Conservation (phyloP, 495 filamentous ascomycete species). For the Bryoglossum gracile region DNA sequence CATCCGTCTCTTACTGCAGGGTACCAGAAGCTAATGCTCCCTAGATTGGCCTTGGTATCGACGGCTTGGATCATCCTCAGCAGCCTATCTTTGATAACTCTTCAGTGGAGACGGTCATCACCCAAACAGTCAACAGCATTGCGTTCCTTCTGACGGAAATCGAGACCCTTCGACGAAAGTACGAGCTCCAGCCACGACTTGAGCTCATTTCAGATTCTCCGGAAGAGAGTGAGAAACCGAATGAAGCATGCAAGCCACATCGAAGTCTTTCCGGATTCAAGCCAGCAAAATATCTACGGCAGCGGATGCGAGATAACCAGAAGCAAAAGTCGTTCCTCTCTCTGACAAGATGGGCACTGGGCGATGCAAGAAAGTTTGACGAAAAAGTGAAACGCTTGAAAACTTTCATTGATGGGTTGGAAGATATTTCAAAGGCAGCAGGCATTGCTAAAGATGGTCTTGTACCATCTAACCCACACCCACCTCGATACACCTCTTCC, state of each 20-base stretch:
- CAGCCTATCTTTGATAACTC: slow-evolving; percentile 1
- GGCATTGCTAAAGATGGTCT: not conserved
- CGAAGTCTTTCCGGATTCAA: not conserved
- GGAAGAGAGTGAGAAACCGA: not conserved
- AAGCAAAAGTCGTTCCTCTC: slow-evolving; percentile 20
- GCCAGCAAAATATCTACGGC: slow-evolving; percentile 1
- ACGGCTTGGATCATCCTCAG: slow-evolving; percentile 1
- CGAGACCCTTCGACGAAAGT: slow-evolving; percentile 16
- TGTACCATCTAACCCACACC: not conserved
- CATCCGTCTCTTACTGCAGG: not conserved
- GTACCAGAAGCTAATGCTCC: not conserved
- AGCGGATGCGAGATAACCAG: slow-evolving; percentile 16
- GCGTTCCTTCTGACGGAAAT: slow-evolving; percentile 13
- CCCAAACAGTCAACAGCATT: slow-evolving; percentile 11
- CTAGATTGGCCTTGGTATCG: slow-evolving; percentile 10
- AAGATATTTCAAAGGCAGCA: slow-evolving; percentile 18
- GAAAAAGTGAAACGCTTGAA: slow-evolving; percentile 18
- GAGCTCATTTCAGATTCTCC: not conserved
- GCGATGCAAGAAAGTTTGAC: slow-evolving; percentile 20
- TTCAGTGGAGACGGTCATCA: slow-evolving; percentile 8
- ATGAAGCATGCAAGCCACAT: not conserved
- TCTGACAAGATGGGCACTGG: slow-evolving; percentile 22
- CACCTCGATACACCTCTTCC: not conserved
- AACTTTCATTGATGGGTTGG: slow-evolving; percentile 23
- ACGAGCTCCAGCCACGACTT: slow-evolving; percentile 9